Conservation (phyloP, 2,329 filamentous ascomycete genomes). For the Colletotrichum filicis region DNA sequence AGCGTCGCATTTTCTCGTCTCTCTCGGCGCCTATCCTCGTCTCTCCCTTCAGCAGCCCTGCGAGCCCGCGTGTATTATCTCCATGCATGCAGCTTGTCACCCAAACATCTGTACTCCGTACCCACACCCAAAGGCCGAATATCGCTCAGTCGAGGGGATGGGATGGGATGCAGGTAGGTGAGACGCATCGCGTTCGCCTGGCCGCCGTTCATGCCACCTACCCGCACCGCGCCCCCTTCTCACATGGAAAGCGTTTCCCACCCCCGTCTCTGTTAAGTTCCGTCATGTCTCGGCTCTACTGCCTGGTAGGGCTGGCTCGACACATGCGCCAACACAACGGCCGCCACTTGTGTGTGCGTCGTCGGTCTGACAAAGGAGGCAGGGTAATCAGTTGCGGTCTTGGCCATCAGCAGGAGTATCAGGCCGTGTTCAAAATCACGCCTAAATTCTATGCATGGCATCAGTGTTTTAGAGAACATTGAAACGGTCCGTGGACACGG, state of each 20-base stretch:
- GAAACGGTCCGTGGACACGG: too few species aligned
- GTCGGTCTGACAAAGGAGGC: background rate
- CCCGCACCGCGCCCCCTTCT: background rate
- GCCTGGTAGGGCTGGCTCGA: constrained; percentile 27
- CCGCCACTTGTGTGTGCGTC: background rate
- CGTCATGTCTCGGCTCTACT: background rate
- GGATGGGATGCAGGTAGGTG: background rate
- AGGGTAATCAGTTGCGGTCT: background rate
- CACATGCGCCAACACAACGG: constrained; percentile 1
- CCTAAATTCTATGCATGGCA: background rate
- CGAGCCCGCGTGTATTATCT: background rate
- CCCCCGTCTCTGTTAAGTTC: background rate
- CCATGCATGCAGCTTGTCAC: background rate
- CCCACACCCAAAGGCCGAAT: background rate
- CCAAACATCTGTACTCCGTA: background rate
- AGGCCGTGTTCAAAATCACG: background rate
- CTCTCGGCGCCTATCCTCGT: background rate
- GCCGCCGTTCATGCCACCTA: background rate
- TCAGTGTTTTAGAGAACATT: background rate
- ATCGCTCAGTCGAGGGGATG: background rate
- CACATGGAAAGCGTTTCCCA: background rate
- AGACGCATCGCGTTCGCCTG: background rate
- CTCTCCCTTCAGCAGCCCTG: background rate
- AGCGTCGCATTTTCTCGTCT: constrained; percentile 5
- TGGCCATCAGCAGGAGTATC: background rate